Percentiles rank a stretch among this genome's conserved stretches.
These are phyloP conservation scores for Dimocarpus longan DNA, from an alignment of 345 rosid genomes.

Conservation along the genomic window DNA sequence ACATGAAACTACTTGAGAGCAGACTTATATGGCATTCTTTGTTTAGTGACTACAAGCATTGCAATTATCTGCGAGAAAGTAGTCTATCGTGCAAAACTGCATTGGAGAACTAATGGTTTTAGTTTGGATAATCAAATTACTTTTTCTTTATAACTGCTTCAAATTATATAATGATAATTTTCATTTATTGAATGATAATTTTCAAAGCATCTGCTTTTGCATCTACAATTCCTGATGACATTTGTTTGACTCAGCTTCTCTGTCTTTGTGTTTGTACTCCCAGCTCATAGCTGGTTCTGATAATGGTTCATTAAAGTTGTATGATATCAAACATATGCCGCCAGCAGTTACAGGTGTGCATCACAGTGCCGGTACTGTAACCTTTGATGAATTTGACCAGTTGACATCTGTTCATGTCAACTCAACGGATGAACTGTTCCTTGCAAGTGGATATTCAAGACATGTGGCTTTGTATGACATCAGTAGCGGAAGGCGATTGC, in stretches of 20 bases:
- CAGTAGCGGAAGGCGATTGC: conserved; percentile 64
- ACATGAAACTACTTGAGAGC: neutral
- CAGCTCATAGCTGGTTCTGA: conserved; percentile 98
- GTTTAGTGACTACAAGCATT: neutral
- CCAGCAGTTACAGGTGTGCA: conserved; percentile 35
- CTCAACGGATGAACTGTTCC: conserved; percentile 82
- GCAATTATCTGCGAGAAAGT: neutral
- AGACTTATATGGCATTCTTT: neutral
- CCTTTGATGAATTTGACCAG: conserved; percentile 87
- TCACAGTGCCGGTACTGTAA: conserved; percentile 44
- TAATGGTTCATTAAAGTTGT: conserved; percentile 82
- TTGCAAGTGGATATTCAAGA: conserved; percentile 92
- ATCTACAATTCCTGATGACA: neutral
- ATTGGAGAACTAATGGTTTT: neutral
- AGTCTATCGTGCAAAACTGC: neutral
- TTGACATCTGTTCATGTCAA: conserved; percentile 93
- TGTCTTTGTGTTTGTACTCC: conserved; percentile 15
- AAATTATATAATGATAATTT: neutral
- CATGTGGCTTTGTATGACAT: conserved; percentile 88
- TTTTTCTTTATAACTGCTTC: neutral
- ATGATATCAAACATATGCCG: conserved; percentile 59
- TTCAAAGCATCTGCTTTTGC: neutral
- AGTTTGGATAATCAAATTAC: neutral
- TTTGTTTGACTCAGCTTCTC: conserved; percentile 12
- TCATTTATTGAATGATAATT: neutral